A percentile compares a stretch with the other conserved stretches of the same genome.
Conservation (phyloP, 768 basidiomycete genomes). For the Trametes coccinea region DNA sequence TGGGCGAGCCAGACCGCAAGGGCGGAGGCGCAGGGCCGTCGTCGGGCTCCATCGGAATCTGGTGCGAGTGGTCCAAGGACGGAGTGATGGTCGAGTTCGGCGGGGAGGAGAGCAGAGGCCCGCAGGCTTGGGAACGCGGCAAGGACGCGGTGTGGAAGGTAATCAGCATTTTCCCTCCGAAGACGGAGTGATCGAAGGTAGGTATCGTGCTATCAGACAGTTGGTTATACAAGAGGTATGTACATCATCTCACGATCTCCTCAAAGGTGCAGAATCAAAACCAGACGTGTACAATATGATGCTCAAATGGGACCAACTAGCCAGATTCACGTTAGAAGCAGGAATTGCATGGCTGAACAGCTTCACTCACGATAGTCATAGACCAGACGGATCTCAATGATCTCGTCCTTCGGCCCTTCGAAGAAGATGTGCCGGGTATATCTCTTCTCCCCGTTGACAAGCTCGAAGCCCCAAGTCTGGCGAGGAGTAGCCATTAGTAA, state of each 20-base stretch:
- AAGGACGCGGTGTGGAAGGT: conserved; percentile 81
- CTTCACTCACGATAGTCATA: conserved; percentile 66
- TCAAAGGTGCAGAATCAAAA: neutral
- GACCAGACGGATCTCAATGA: conserved; percentile 55
- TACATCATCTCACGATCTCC: conserved; percentile 6
- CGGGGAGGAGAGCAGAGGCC: conserved; percentile 72
- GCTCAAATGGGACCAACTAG: conserved; percentile 19
- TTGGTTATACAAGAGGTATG: conserved; percentile 14
- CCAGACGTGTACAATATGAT: neutral
- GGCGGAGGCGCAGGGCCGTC: conserved; percentile 88
- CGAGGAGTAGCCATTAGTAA: conserved; percentile 25
- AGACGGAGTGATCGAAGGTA: conserved; percentile 16
- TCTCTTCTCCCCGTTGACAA: conserved; percentile 56
- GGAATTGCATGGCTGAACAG: neutral
- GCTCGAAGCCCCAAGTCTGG: conserved; percentile 65
- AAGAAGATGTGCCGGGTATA: conserved; percentile 65
- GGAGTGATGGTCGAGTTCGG: conserved; percentile 89
- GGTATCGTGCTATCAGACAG: neutral
- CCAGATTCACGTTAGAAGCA: neutral
- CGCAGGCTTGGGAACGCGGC: conserved; percentile 85
- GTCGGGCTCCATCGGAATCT: conserved; percentile 84
- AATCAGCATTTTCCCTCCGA: conserved; percentile 57
- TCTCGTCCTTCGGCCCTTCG: conserved; percentile 57
- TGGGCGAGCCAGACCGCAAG: conserved; percentile 90
- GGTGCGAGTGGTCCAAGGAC: conserved; percentile 87